Evolutionary conservation across 345 rosid genomes (phyloP), one percentile per base, ranked within the genome.

Genomic region (Populus ilicifolia): DNA sequence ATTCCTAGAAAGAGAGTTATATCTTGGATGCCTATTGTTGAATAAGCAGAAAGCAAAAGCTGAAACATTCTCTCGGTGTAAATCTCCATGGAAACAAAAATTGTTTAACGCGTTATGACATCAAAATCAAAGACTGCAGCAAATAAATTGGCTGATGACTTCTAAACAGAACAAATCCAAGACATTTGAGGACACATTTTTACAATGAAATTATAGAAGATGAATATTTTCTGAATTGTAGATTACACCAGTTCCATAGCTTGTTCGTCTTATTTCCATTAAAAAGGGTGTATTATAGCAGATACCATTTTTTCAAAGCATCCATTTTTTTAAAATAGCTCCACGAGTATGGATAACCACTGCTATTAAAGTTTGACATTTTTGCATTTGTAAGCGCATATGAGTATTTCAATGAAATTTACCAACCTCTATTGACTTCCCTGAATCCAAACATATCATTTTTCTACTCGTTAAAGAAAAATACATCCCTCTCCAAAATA

Each of bases 1-100:
- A 89, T 96, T 80, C 99, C 99, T 50, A 93, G 87, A 88, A 92
- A 93, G 70, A 77, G 91, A 10, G 94, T 93, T 17, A 94, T 78
- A 77, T 93, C 97, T 69, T 66, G 83, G 79, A 89, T 79, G 78
- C 94, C 88, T 69, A 96, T 88, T 30, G 94, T 92, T 36, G 98
- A 90, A 82, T 96, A 93, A 70, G 99, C 97, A 86, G 97, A 92
- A 13, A 80, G 78, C 79, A 96, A 77, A 69, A 94, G 86, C 85
- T 86, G 86, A 82, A 93, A 93, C 87, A 96, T 90, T 88, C 83
- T 91, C 84, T 89, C 84, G 21, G 89, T 91, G 89, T 92, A 93
- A 80, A 86, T 81, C 77, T 91, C 99, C 94, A 87, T 77, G 39
- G 6, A 85, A 9, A 79, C 13, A 56, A 69, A 1, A 41, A 63